phyloP scores from a whole-genome alignment of 495 filamentous ascomycete species.

The Astrothelium subdiscretum region DNA sequence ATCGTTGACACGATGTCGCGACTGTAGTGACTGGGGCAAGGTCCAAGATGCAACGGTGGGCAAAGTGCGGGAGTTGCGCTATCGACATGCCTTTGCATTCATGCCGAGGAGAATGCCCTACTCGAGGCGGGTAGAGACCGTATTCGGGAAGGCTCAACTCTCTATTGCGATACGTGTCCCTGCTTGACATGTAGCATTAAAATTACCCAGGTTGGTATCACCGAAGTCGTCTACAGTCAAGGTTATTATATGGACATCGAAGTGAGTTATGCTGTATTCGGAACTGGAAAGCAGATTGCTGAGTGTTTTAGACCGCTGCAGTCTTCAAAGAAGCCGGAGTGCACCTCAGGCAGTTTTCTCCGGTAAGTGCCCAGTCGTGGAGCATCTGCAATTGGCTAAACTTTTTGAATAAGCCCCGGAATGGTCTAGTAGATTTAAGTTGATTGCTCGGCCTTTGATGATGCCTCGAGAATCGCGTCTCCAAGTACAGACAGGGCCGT shows the following conservation, averaged over 20 bases:
- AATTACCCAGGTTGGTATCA: conserved; percentile 89
- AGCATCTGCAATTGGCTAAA: neutral
- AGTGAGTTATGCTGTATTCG: conserved; percentile 25
- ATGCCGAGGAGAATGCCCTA: conserved; percentile 94
- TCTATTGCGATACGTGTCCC: conserved; percentile 96
- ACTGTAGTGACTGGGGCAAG: conserved; percentile 21
- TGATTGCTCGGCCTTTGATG: no score
- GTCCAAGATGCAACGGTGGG: conserved; percentile 65
- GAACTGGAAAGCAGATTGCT: neutral
- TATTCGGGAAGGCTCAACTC: conserved; percentile 61
- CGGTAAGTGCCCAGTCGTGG: conserved; percentile 40
- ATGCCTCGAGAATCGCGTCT: no score
- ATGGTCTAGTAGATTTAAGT: conserved; percentile 4
- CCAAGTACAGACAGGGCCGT: no score
- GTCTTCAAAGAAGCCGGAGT: conserved; percentile 70
- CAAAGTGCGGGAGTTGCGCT: conserved; percentile 58
- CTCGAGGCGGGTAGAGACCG: conserved; percentile 88
- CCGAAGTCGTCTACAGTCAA: conserved; percentile 87
- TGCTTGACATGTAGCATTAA: conserved; percentile 98
- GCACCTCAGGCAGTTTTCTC: conserved; percentile 65
- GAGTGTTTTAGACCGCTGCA: conserved; percentile 48
- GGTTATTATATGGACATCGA: conserved; percentile 84
- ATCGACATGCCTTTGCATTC: conserved; percentile 82
- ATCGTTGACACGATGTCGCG: neutral
- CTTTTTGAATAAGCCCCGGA: neutral